These are phyloP conservation scores for Volutella citrinella DNA, from an alignment of 2,329 filamentous ascomycete species.

Conservation along the genomic window DNA sequence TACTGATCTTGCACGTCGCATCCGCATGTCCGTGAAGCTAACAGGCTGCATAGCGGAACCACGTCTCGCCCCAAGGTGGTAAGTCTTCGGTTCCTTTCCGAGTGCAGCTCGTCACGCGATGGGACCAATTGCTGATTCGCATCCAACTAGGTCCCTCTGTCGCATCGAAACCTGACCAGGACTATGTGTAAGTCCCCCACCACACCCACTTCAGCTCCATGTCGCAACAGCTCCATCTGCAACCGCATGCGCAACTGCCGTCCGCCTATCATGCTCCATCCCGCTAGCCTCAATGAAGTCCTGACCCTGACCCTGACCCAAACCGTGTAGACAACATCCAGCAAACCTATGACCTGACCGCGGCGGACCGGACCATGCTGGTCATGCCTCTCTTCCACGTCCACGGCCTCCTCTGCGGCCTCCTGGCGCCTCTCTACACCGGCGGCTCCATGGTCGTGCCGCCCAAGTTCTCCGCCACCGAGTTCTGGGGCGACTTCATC, in stretches of 20 bases:
- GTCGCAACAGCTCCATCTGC: too few relatives aligned
- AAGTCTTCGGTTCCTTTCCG: slow-evolving; percentile 32
- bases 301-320: too few relatives aligned
- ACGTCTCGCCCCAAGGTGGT: slow-evolving; percentile 83
- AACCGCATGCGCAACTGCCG: too few relatives aligned
- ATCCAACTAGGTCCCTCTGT: slow-evolving; percentile 73
- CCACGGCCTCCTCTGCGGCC: slow-evolving; percentile 80
- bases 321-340: slow-evolving; percentile 64
- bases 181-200: slow-evolving; percentile 61
- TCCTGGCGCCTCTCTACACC: slow-evolving; percentile 72
- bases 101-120: too few relatives aligned
- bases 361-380: slow-evolving; percentile 73
- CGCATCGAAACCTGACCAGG: slow-evolving; percentile 74
- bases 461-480: slow-evolving; percentile 72
- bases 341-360: slow-evolving; percentile 69
- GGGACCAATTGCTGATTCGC: too few relatives aligned
- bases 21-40: too few relatives aligned
- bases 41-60: slow-evolving; percentile 56
- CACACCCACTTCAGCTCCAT: neutral
- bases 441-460: slow-evolving; percentile 80
- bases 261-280: too few relatives aligned
- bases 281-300: too few relatives aligned
- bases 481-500: slow-evolving; percentile 79
- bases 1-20: too few relatives aligned
- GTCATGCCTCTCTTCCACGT: slow-evolving; percentile 93